Conservation (phyloP, 495 filamentous ascomycete species). For the Aspergillus biplanus region DNA sequence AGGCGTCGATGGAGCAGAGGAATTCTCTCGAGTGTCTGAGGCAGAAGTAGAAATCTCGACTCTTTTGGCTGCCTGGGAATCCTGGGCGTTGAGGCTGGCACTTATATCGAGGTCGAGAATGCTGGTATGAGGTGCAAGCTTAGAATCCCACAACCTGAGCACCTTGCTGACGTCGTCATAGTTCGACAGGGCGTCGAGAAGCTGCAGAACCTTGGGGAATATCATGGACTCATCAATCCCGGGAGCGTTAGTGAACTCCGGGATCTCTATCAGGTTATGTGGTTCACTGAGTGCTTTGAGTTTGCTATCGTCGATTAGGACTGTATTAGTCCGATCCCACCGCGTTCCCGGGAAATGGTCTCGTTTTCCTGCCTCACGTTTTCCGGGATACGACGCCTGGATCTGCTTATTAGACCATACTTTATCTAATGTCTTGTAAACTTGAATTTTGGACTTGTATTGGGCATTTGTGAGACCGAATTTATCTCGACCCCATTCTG, state of each 20-base stretch:
- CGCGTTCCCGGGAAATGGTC: neutral
- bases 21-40: neutral
- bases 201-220: slow-evolving; percentile 37
- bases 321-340: slow-evolving; percentile 86
- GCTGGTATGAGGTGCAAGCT: slow-evolving; percentile 17
- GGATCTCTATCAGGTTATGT: slow-evolving; percentile 77
- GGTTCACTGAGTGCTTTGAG: slow-evolving; percentile 84
- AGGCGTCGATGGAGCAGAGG: neutral
- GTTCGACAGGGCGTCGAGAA: slow-evolving; percentile 37
- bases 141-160: slow-evolving; percentile 32
- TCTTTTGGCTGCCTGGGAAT: neutral
- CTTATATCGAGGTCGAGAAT: slow-evolving; percentile 33
- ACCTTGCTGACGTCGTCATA: slow-evolving; percentile 47
- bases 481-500: slow-evolving; percentile 78
- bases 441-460: slow-evolving; percentile 72
- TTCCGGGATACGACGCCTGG: slow-evolving; percentile 46
- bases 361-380: slow-evolving; percentile 4
- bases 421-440: slow-evolving; percentile 79
- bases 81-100: neutral
- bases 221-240: slow-evolving; percentile 34
- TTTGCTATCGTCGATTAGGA: slow-evolving; percentile 82
- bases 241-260: slow-evolving; percentile 63
- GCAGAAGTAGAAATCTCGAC: neutral
- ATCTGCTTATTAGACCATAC: slow-evolving; percentile 70
- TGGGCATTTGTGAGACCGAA: slow-evolving; percentile 67